Evolutionary conservation across 2,329 filamentous ascomycete species (phyloP), one percentile per base, ranked within the genome.

Genomic region (Colletotrichum paranaense): DNA sequence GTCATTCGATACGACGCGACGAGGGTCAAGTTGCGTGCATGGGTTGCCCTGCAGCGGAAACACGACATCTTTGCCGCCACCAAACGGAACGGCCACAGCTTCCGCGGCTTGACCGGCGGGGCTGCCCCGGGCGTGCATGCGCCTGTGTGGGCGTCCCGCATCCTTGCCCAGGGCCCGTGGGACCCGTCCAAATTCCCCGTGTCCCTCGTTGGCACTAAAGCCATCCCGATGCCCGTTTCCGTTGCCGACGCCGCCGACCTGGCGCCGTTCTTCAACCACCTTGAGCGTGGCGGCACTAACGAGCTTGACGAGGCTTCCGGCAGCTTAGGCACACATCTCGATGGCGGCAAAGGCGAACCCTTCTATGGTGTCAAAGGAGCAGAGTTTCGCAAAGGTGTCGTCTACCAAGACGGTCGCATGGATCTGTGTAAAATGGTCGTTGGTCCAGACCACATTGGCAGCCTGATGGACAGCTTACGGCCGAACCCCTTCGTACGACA

Each of bases 351-450:
- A n/a, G 81, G 81, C 5, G 82, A 84, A 78, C 81, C 81, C 9
- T 79, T 80, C 73, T 83, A 83, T 57, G 78, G 79, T 22, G 78
- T 80, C 16, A 78, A 80, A 38, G 82, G 79, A 5, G 78, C 79
- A 52, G 82, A 84, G 76, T 84, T 83, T 53, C 79, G 73, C 28
- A 80, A 79, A 76, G 83, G 82, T 32, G 82, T 84, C 28, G 78
- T 88, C 6, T 89, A 89, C 72, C 83, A 86, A 65, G 88, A 89
- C 74, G 84, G 84, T 9, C 84, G 87, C 14, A 84, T 90, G 80
- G 88, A 89, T 76, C 83, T 89, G 2, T 89, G 88, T 81, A 88
- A 89, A 80, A 87, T 87, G 82, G 87, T 87, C 4, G 83, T 89
- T 52, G 88, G 87, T 1, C 87, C 87, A 11, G 83, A 84, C 22